Evolutionary conservation across 495 filamentous ascomycete genomes (phyloP), one percentile per base, ranked within the genome.

Genomic region (Aspergillus kassunensis): DNA sequence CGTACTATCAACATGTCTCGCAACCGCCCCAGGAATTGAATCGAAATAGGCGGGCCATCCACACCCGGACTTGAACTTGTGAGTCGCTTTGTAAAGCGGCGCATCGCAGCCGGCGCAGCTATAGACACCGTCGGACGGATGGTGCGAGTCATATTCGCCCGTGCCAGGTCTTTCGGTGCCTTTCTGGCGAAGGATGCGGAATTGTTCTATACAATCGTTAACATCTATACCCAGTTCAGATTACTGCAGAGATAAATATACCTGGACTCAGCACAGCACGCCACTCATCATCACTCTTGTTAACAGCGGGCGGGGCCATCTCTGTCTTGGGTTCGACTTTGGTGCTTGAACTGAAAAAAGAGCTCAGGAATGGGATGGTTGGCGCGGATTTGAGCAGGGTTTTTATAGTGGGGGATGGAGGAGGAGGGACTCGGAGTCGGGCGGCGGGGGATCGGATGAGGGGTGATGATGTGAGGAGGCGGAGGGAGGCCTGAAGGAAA

Each of bases 41-140:
- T 98, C 93, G 54, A 90, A 98, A 67, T 97, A 98, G 9, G 93
- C 93, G 0, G 93, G 93, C 93, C 93, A 98, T 43, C 93, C 93
- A 70, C 93, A 98, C 24, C 90, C 90, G 27, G 88, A 92, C 64
- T 89, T 88, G 77, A 98, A 98, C 64, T 98, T 98, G 69, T 93
- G 90, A 50, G 73, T 77, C 9, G 92, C 90, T 60, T 78, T 87
- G 76, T 98, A 98, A 11, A 98, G 83, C 5, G 92, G 91, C 5
- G 92, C 81, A 57, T 82, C 63, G 76, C 93, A 98, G 41, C 79
- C 93, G 4, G 85, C 88, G 71, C 93, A 98, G 50, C 73, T 82
- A 74, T 96, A 96, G 41, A 88, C 78, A 31, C 93, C 93, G 19
- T 73, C 54, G 1, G 70, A 58, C n/a, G 88, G 81, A 65, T 81